Evolutionary conservation across 345 rosid species (phyloP), one percentile per base, ranked within the genome.

Genomic region (Physaria fendleri): DNA sequence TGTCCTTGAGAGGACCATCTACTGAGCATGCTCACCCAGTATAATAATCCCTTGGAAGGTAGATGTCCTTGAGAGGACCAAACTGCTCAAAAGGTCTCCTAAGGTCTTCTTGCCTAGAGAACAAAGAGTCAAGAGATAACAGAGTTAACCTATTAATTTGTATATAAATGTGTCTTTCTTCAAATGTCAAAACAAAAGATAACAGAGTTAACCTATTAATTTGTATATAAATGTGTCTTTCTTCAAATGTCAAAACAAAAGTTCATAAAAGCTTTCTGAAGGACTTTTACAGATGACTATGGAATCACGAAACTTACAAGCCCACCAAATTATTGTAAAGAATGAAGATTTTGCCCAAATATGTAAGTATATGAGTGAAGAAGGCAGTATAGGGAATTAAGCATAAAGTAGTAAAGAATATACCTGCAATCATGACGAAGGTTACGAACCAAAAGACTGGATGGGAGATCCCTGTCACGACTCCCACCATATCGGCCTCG

Each of bases 381-480:
- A 18, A n/a, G 11, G 24, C 2, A 33, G 30, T 1, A 14, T 15
- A 45, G 0, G 5, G 9, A 39, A 39, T 1, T 3, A 51, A 5
- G 2, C 16, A 55, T 2, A 38, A 17, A 13, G 45, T 17, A 16
- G 40, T 22, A 12, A 38, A 32, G 56, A 61, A 53, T 47, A 54
- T 29, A 94, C 99, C 97, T 90, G 85, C 97, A 85, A 62, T 87
- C 99, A 66, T 76, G 95, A 43, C 96, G 96, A 56, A 94, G 90
- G 74, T 94, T 90, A 30, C 99, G 99, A 71, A 90, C 97, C 60
- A 90, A 78, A 59, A 94, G 96, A 66, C 97, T 94, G 5, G 97
- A 81, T 1, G 97, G 99, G n/a, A 94, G 84, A 71, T 94, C 99
- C 32, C 95, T 74, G 32, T 74, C 66, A 30, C 89, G 85, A 30